Percentiles rank a stretch among this genome's conserved stretches.
Conservation (phyloP, 2,329 filamentous ascomycete species). For the Aspergillus fischeri region DNA sequence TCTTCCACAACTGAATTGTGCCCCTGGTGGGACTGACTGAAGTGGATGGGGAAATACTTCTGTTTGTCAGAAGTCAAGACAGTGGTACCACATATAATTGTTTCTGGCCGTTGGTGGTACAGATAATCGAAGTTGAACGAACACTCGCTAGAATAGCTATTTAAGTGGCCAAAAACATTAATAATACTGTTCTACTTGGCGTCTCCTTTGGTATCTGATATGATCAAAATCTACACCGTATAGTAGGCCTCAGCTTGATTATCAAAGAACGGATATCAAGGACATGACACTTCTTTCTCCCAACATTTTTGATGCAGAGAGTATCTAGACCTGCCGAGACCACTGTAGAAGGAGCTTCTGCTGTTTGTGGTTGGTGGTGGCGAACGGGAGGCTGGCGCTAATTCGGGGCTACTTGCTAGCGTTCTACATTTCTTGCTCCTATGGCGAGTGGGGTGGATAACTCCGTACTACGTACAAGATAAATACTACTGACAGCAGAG, state of each 20-base stretch:
- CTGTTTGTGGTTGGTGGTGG: not conserved
- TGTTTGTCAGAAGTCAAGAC: not conserved
- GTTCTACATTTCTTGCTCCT: not conserved
- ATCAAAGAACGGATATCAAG: too few species aligned
- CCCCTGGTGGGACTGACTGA: not conserved
- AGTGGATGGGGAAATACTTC: not conserved
- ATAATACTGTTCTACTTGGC: not conserved
- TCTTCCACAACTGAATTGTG: not conserved
- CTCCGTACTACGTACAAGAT: not conserved
- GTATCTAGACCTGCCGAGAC: not conserved
- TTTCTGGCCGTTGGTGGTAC: not conserved
- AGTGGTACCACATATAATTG: not conserved
- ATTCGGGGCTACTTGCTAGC: not conserved
- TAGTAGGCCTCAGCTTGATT: not conserved
- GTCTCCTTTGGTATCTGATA: not conserved
- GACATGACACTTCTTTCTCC: not conserved
- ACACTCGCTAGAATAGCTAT: not conserved
- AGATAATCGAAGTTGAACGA: not conserved
- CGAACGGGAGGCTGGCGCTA: not conserved
- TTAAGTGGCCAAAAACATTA: not conserved
- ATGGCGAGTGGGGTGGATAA: not conserved
- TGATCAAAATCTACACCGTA: not conserved
- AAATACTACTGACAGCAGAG: not conserved
- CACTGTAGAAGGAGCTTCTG: not conserved
- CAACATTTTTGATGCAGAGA: not conserved